Conservation (phyloP, 352 stramenopile genomes). For the Globisporangium acanthophoron region DNA sequence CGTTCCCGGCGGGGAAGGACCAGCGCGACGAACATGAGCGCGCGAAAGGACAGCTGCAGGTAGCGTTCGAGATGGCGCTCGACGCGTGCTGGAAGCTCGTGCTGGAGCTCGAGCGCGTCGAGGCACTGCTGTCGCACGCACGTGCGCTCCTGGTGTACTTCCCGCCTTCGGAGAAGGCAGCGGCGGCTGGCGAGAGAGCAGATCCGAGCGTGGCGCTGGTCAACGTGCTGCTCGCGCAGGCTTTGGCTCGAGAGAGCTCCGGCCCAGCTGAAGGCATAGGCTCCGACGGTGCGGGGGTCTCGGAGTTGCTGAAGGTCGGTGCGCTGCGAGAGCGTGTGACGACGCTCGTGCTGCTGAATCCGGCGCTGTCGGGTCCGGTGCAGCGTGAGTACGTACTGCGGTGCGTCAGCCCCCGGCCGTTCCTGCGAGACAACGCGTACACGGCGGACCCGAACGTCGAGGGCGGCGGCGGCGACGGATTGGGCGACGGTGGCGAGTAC, state of each 20-base stretch:
- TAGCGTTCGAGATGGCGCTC: constrained; percentile 76
- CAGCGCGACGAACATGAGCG: constrained; percentile 39
- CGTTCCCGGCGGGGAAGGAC: constrained; percentile 30
- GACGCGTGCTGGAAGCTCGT: constrained; percentile 69
- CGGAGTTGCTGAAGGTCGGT: not conserved
- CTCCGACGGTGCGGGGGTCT: not conserved
- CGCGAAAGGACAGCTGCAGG: constrained; percentile 45
- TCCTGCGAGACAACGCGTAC: not conserved
- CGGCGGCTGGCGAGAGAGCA: not conserved
- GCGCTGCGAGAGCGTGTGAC: not conserved
- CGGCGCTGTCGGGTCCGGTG: not conserved
- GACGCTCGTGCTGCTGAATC: not conserved
- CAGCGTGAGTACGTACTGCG: not conserved
- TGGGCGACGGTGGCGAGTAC: too few relatives aligned
- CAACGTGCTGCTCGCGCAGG: not conserved
- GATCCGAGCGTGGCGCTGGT: not conserved
- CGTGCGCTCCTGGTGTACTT: not conserved
- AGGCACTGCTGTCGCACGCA: constrained; percentile 44
- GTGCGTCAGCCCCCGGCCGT: not conserved
- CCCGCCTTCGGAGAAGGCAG: not conserved
- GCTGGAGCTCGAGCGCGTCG: constrained; percentile 37
- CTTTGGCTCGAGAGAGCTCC: not conserved
- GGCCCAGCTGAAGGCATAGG: too few relatives aligned
- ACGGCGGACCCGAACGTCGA: not conserved
- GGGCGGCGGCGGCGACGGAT: too few relatives aligned